These are phyloP conservation scores for Russula sp. DNA, from an alignment of 768 basidiomycete genomes.

Conservation along the genomic window DNA sequence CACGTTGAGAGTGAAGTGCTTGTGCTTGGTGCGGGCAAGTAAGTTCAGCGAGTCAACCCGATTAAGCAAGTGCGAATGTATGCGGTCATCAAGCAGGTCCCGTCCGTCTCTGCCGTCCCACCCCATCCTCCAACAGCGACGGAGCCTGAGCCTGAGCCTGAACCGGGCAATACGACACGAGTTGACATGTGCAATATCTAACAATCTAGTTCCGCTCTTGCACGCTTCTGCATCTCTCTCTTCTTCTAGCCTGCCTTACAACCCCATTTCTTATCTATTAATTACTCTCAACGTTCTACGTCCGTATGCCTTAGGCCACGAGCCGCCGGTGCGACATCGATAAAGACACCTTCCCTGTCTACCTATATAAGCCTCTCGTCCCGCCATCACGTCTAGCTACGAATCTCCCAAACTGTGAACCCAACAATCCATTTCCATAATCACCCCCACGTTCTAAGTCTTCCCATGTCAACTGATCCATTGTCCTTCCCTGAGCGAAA, in stretches of 20 bases:
- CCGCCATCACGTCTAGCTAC: slow-evolving; percentile 8
- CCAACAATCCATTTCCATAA: slow-evolving; percentile 2
- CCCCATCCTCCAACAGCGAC: too few relatives aligned
- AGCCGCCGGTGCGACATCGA: slow-evolving; percentile 41
- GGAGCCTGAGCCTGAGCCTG: background rate
- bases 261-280: slow-evolving; percentile 10
- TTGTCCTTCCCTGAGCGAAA: slow-evolving; percentile 33
- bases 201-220: background rate
- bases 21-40: background rate
- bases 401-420: slow-evolving; percentile 2
- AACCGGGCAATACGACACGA: background rate
- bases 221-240: slow-evolving; percentile 12
- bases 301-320: slow-evolving; percentile 32
- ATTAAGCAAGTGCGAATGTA: background rate
- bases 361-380: slow-evolving; percentile 36
- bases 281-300: slow-evolving; percentile 1
- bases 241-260: background rate
- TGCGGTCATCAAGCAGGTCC: background rate
- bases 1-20: background rate
- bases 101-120: too few relatives aligned
- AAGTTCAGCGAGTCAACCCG: background rate
- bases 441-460: slow-evolving; percentile 1
- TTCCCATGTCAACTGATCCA: slow-evolving; percentile 1
- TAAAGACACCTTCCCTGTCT: slow-evolving; percentile 43
- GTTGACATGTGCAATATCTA: background rate